Evolutionary conservation across 2,329 filamentous ascomycete genomes (phyloP).

Genomic region (Didymosphaeria variabile): DNA sequence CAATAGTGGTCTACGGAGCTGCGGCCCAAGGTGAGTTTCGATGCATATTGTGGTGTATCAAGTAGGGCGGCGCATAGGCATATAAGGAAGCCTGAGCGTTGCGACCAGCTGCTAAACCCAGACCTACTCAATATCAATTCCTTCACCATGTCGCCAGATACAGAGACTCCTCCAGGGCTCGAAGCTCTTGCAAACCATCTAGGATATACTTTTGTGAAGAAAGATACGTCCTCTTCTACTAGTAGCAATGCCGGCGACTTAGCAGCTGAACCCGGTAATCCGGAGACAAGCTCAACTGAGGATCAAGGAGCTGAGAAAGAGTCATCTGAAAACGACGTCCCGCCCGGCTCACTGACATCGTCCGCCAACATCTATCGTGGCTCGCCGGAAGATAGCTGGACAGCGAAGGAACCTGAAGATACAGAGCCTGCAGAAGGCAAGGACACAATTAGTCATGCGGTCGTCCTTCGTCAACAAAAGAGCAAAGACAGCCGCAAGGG

Average conservation of each 20-base stretch:
- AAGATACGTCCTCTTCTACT: not conserved
- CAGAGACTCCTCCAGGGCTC: slow-evolving; percentile 8
- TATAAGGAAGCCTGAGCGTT: too few species aligned
- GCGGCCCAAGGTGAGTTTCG: not conserved
- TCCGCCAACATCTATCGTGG: slow-evolving; percentile 4
- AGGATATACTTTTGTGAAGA: slow-evolving; percentile 7
- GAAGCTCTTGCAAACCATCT: slow-evolving; percentile 10
- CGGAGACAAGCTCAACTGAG: not conserved
- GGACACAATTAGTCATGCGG: slow-evolving; percentile 2
- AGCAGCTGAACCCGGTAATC: not conserved
- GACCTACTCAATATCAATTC: too few species aligned
- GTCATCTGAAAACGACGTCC: not conserved
- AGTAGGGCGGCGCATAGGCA: too few species aligned
- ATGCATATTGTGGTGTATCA: not conserved
- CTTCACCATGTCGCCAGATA: not conserved
- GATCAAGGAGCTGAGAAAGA: not conserved
- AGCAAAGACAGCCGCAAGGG: slow-evolving; percentile 13
- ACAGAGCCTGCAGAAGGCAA: slow-evolving; percentile 7
- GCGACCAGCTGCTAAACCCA: not conserved
- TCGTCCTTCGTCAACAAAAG: slow-evolving; percentile 8
- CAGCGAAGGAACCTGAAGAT: slow-evolving; percentile 1
- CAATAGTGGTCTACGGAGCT: not conserved
- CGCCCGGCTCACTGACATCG: slow-evolving; percentile 4
- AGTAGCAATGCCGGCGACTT: not conserved
- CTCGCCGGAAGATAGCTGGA: slow-evolving; percentile 6